Conservation (phyloP, 306 rosid genomes). For the peach (Prunus persica) region Prunus_persica_NCBIv2 NC_034009.1:47121001-47121500, state of each 20-base stretch:
- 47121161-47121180: not conserved
- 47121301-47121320: not conserved
- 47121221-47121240: not conserved
- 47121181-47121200: not conserved
- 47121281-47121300: not conserved
- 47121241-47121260: not conserved
- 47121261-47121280: not conserved
- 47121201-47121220: not conserved
- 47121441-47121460: not conserved
- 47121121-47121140: not conserved
- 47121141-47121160: not conserved
- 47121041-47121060: conserved; percentile 27
- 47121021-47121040: conserved; percentile 23
- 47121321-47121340: not conserved
- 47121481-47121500: not conserved
- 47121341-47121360: not conserved
- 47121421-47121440: not conserved
- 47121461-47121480: not conserved
- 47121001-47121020: conserved; percentile 37
- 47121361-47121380: not conserved
- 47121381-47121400: not conserved
- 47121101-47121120: not conserved
- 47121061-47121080: conserved; percentile 34
- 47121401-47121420: not conserved
- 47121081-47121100: conserved; percentile 22